Percentiles rank a stretch among this genome's conserved stretches.
Evolutionary conservation across 495 filamentous ascomycete species (phyloP).

Genomic region (Penicillium antarcticum): DNA sequence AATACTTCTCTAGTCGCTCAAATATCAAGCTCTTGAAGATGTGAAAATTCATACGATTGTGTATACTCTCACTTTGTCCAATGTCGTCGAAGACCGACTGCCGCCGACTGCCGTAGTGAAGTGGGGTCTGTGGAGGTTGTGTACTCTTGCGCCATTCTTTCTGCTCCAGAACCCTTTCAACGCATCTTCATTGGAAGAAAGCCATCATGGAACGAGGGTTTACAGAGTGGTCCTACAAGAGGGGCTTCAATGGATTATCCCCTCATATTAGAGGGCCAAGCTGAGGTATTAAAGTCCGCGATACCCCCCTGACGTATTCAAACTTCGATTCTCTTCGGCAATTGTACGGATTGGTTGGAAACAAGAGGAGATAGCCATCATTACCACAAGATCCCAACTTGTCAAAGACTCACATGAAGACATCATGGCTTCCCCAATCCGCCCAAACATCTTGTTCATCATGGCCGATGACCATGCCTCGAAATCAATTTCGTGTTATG

Average conservation of each 20-base stretch:
- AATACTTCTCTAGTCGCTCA: no score
- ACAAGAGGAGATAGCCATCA: not conserved
- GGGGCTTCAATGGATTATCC: no score
- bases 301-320: no score
- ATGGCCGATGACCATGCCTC: conserved; percentile 48
- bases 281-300: no score
- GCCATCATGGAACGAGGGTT: not conserved
- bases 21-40: no score
- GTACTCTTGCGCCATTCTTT: not conserved
- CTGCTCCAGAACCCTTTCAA: not conserved
- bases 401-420: not conserved
- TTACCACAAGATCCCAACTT: not conserved
- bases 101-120: conserved; percentile 8
- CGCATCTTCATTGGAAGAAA: not conserved
- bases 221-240: not conserved
- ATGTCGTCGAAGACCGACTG: conserved; percentile 4
- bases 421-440: not conserved
- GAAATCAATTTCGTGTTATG: conserved; percentile 39
- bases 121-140: conserved; percentile 2
- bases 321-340: no score
- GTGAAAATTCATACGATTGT: no score
- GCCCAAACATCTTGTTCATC: conserved; percentile 45
- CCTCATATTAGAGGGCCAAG: no score
- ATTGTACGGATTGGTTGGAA: no score
- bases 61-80: not conserved